phyloP scores from a whole-genome alignment of 495 filamentous ascomycete species.

The Bacidia gigantensis region DNA sequence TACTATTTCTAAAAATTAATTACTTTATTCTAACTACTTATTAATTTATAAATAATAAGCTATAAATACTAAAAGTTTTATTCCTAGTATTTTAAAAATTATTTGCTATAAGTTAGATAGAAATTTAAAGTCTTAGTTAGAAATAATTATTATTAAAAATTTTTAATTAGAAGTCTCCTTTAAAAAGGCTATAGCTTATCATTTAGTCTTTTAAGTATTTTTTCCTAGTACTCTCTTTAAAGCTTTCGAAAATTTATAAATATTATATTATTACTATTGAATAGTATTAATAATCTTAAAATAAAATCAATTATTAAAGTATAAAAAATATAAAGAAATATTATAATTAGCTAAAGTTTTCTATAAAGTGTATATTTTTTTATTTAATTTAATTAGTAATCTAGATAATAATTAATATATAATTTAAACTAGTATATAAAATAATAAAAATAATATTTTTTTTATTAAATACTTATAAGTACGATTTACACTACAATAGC shows the following conservation, averaged over 20 bases:
- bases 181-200: not conserved
- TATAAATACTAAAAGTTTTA: constrained; percentile 6
- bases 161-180: not conserved
- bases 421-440: constrained; percentile 1
- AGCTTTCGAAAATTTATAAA: constrained; percentile 3
- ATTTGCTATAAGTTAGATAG: not conserved
- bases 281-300: constrained; percentile 2
- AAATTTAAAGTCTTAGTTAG: constrained; percentile 6
- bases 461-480: not conserved
- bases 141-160: not conserved
- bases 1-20: constrained; percentile 4
- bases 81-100: constrained; percentile 2
- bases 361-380: not conserved
- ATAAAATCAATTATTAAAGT: constrained; percentile 1
- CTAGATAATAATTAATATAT: not conserved
- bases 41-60: constrained; percentile 1
- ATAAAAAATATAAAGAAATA: not conserved
- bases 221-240: not conserved
- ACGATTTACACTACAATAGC: not conserved
- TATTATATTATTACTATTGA: not conserved
- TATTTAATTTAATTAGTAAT: not conserved
- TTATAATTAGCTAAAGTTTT: not conserved
- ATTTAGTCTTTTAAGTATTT: not conserved
- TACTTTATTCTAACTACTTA: not conserved
- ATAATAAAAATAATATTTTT: constrained; percentile 6